These are phyloP conservation scores for Iberis pinnata DNA, from an alignment of 345 rosid species.

Conservation along the genomic window DNA sequence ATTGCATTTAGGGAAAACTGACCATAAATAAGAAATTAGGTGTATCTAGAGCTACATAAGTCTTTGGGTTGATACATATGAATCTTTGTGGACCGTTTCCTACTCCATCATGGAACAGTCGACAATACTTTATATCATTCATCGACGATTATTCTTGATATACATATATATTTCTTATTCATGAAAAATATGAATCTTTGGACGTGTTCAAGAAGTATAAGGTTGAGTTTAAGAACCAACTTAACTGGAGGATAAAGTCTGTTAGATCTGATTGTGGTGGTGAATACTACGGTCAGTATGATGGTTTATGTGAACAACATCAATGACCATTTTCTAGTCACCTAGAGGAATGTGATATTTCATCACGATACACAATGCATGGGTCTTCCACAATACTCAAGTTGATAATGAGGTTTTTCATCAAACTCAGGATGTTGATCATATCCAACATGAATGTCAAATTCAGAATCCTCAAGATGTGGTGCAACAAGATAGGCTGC, in stretches of 20 bases:
- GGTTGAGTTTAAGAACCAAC: not conserved
- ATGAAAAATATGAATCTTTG: not conserved
- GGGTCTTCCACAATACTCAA: not conserved
- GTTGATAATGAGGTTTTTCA: not conserved
- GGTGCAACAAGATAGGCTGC: not conserved
- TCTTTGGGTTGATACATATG: too few species aligned
- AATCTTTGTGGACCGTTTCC: too few species aligned
- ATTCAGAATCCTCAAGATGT: not conserved
- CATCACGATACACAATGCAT: not conserved
- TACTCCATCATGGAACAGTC: too few species aligned
- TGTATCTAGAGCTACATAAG: too few species aligned
- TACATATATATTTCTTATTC: constrained; percentile 8
- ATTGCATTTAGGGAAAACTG: too few species aligned
- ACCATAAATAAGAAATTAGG: too few species aligned
- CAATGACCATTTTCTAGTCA: not conserved
- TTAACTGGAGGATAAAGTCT: not conserved
- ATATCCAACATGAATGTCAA: not conserved
- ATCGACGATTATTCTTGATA: too few species aligned
- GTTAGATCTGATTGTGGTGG: not conserved
- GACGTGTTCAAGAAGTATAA: not conserved
- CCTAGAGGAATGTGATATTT: not conserved
- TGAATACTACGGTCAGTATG: not conserved
- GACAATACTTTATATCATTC: too few species aligned
- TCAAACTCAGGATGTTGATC: not conserved
- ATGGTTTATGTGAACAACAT: not conserved